These are phyloP conservation scores for Medakamo hakoo DNA, from an alignment of 139 green algal species.

Conservation along the genomic window DNA sequence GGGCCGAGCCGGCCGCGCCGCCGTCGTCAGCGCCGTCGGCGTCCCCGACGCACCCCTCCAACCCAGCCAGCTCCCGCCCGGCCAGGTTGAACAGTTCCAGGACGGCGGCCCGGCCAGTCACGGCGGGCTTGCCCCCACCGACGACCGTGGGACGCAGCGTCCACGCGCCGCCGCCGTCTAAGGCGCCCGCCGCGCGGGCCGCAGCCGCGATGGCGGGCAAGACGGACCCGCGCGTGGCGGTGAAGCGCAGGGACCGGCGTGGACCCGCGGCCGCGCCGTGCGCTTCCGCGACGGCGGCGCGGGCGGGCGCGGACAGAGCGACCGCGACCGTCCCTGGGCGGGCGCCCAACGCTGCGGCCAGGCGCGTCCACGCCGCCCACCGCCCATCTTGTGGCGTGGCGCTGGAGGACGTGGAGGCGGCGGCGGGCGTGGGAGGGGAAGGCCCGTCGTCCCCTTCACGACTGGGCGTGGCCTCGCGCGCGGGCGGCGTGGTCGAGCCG, in stretches of 20 bases:
- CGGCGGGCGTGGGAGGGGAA: too few relatives aligned
- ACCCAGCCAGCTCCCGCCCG: background rate
- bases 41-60: too few relatives aligned
- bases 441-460: too few relatives aligned
- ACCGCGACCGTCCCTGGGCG: background rate
- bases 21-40: too few relatives aligned
- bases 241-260: background rate
- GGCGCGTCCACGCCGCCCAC: background rate
- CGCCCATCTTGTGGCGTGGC: too few relatives aligned
- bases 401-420: too few relatives aligned
- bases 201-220: background rate
- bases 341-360: background rate
- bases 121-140: background rate
- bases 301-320: background rate
- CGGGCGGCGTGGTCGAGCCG: too few relatives aligned
- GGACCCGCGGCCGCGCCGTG: background rate
- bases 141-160: background rate
- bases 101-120: background rate
- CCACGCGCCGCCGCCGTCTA: background rate
- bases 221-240: background rate
- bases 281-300: background rate
- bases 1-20: too few relatives aligned
- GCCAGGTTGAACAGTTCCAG: background rate
- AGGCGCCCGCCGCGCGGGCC: too few relatives aligned
- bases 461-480: too few relatives aligned